phyloP scores from a whole-genome alignment of 768 basidiomycete species.

The Collybiopsis luxurians region DNA sequence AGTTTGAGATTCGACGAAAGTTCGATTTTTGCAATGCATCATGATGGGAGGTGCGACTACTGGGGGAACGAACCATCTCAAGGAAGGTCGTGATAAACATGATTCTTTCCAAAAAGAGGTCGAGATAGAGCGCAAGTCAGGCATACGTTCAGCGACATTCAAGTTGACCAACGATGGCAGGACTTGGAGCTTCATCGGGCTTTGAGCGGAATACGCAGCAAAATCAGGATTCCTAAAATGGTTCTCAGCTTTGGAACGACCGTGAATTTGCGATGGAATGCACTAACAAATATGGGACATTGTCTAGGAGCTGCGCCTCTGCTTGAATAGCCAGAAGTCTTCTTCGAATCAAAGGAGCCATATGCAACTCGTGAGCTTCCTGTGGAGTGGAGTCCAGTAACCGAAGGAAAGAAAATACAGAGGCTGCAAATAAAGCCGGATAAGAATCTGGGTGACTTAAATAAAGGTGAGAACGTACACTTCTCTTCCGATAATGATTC shows the following conservation, averaged over 20 bases:
- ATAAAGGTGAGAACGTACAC: background rate
- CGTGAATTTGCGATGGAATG: background rate
- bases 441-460: background rate
- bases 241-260: conserved; percentile 4
- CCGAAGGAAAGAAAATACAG: conserved; percentile 78
- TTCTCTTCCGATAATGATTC: conserved; percentile 60
- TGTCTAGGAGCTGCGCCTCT: conserved; percentile 38
- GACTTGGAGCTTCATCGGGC: conserved; percentile 34
- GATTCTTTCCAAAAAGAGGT: conserved; percentile 65
- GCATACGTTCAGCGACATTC: conserved; percentile 40
- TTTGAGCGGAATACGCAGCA: conserved; percentile 32
- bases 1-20: conserved; percentile 72
- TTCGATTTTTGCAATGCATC: conserved; percentile 69
- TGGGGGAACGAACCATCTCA: conserved; percentile 85
- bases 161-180: conserved; percentile 26
- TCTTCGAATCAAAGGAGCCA: conserved; percentile 57
- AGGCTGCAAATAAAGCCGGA: conserved; percentile 29
- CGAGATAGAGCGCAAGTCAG: conserved; percentile 61
- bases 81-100: conserved; percentile 72
- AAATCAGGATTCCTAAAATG: conserved; percentile 52
- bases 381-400: conserved; percentile 60
- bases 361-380: conserved; percentile 62
- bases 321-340: conserved; percentile 46
- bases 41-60: conserved; percentile 83
- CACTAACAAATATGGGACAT: conserved; percentile 30